phyloP scores from a whole-genome alignment of 305 asterid genomes.

The Fraxinus platypoda region DNA sequence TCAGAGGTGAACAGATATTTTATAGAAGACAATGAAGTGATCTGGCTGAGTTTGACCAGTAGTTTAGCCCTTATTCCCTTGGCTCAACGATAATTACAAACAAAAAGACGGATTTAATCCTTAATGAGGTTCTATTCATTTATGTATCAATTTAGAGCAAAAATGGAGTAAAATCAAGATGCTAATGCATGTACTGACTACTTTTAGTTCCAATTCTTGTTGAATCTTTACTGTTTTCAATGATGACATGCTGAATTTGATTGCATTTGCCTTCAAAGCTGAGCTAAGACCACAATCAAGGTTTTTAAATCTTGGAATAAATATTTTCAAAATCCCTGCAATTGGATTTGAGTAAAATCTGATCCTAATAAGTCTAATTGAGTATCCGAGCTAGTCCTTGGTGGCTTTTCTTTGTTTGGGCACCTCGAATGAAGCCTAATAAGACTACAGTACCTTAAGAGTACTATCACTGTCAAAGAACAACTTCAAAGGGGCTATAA shows the following conservation, averaged over 20 bases:
- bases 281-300: not conserved
- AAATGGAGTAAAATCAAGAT: not conserved
- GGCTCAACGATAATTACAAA: not conserved
- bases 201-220: not conserved
- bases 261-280: not conserved
- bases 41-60: not conserved
- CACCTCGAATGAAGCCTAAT: slow-evolving; percentile 57
- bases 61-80: not conserved
- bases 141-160: not conserved
- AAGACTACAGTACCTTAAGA: slow-evolving; percentile 44
- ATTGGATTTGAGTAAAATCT: slow-evolving; percentile 65
- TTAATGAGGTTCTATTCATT: not conserved
- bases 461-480: slow-evolving; percentile 52
- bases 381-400: slow-evolving; percentile 59
- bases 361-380: slow-evolving; percentile 42
- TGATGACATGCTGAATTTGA: not conserved
- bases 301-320: not conserved
- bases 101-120: not conserved
- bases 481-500: slow-evolving; percentile 56
- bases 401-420: slow-evolving; percentile 60
- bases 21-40: not conserved
- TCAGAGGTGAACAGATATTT: not conserved
- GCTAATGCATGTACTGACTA: not conserved
- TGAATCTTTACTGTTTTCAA: not conserved
- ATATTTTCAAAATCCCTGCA: slow-evolving; percentile 39